Base-by-base conservation (phyloP, 2,329 filamentous ascomycete genomes). In the Pseudopithomyces maydicus region DNA sequence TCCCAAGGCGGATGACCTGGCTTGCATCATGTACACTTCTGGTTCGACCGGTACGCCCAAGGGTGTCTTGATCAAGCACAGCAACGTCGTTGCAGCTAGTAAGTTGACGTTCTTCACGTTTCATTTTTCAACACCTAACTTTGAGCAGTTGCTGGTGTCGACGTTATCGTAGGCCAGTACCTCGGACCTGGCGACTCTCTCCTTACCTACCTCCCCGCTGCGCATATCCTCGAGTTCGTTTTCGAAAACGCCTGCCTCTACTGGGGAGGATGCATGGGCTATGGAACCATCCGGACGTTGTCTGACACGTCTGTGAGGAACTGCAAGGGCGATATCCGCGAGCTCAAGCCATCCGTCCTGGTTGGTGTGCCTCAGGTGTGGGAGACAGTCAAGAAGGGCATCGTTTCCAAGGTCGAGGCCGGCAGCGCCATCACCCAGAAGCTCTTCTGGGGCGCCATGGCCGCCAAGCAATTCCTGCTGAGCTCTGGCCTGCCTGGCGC, bases 301-400 rank as follows among this genome's bases (percentile, higher is more conserved):
- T 91, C 93, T 7, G 94, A 98, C 73, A 78, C 81, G 3, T 96
- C 90, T 19, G 90, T 96, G 78, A 88, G 89, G 64, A 95, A 98
- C 77, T 97, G 91, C 80, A 87, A 88, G 65, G 94, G 95, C 66
- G 95, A 99, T 69, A 97, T 99, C 79, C 90, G 90, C 58, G 93
- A 97, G 72, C 90, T 98, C 74, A 85, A 85, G 67, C 95, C 95
- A 1, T 96, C 92, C 1, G 85, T 97, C 72, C 85, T 99, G 74
- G 90, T 97, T 38, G 95, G 95, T 75, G 95, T 99, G 2, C 95
- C 95, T 1, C 93, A 96, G 56, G 90, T 99, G 32, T 99, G 94
- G 93, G 95, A 99, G 79, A 93, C 91, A 1, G 90, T 99, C 69
- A 94, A 92, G 82, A 99, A 99, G 82, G 95, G 95, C 53, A 90